Percentiles rank a stretch among this genome's conserved stretches.
Conservation (phyloP, 2,329 filamentous ascomycete genomes). For the Parastagonospora avenae region DNA sequence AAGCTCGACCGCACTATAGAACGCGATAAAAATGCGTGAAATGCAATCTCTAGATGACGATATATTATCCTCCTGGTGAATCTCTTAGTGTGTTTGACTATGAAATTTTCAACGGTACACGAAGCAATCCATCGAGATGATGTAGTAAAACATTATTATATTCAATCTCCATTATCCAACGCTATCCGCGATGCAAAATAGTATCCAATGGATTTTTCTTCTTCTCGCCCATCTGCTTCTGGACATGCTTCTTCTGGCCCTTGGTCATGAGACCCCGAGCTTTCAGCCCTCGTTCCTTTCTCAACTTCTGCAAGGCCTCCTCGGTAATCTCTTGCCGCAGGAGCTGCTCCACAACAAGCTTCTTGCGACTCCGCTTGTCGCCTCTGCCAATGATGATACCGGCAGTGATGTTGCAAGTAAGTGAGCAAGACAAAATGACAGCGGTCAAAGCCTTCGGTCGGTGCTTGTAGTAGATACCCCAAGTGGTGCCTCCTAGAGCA, state of each 20-base stretch:
- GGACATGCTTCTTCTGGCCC: conserved; percentile 26
- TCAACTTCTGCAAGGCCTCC: conserved; percentile 63
- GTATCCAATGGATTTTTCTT: conserved; percentile 34
- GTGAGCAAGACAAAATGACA: conserved; percentile 77
- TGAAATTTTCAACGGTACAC: not conserved
- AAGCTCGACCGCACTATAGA: too few species aligned
- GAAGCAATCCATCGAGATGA: too few species aligned
- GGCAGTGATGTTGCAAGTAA: conserved; percentile 76
- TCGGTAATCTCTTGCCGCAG: conserved; percentile 76
- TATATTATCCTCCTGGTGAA: too few species aligned
- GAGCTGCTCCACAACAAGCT: conserved; percentile 78
- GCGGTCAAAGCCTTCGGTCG: conserved; percentile 79
- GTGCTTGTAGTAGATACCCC: conserved; percentile 73
- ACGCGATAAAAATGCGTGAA: too few species aligned
- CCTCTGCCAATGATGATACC: conserved; percentile 78
- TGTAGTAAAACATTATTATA: not conserved
- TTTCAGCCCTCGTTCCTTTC: conserved; percentile 50
- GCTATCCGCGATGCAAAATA: conserved; percentile 31
- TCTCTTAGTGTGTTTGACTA: too few species aligned
- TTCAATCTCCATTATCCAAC: not conserved
- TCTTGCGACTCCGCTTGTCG: conserved; percentile 78
- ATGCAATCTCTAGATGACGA: too few species aligned
- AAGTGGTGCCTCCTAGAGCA: conserved; percentile 76
- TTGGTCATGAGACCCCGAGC: conserved; percentile 35
- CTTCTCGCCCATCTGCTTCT: conserved; percentile 24